Conservation (phyloP, 495 filamentous ascomycete genomes). For the Aspergillus bridgeri region DNA sequence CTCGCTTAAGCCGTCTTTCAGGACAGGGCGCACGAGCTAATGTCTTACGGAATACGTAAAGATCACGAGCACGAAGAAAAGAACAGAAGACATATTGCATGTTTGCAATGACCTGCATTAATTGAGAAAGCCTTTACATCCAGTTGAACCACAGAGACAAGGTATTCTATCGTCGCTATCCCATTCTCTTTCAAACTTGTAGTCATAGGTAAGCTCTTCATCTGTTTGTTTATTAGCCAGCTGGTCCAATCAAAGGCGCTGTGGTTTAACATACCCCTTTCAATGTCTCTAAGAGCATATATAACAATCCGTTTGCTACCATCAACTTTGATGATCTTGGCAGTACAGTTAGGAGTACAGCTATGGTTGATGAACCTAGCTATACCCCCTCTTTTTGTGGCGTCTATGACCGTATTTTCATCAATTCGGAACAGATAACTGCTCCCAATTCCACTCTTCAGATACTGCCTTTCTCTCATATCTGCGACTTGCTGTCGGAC, state of each 20-base stretch:
- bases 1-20: background rate
- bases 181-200: constrained; percentile 98
- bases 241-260: background rate
- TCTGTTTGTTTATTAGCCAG: constrained; percentile 61
- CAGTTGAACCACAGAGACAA: constrained; percentile 90
- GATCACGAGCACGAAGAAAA: background rate
- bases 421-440: constrained; percentile 98
- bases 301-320: constrained; percentile 99
- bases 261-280: constrained; percentile 66
- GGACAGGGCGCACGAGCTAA: background rate
- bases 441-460: constrained; percentile 94
- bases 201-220: constrained; percentile 98
- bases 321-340: constrained; percentile 99
- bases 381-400: constrained; percentile 97
- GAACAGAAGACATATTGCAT: background rate
- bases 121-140: constrained; percentile 98
- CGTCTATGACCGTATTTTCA: constrained; percentile 95
- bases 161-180: constrained; percentile 93
- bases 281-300: constrained; percentile 92
- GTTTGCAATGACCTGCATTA: no score
- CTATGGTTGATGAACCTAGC: constrained; percentile 99
- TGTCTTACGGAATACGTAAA: background rate
- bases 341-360: constrained; percentile 97
- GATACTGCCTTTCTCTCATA: constrained; percentile 83
- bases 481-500: constrained; percentile 95